These are phyloP conservation scores for Tolypocladium paradoxum DNA, from an alignment of 2,329 filamentous ascomycete species.

Conservation along the genomic window DNA sequence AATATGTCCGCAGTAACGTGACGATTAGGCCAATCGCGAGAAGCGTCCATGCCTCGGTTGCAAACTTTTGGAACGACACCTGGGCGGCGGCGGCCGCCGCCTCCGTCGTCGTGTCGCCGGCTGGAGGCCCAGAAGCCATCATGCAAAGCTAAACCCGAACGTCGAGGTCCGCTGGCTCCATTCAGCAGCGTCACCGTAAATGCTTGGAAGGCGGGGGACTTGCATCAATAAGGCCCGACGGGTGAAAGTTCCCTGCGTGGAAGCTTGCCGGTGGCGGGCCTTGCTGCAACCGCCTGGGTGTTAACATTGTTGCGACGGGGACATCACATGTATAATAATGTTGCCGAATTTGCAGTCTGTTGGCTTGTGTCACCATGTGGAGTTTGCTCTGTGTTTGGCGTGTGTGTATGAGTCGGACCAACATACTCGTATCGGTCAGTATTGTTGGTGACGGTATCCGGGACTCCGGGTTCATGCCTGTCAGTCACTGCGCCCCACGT, in stretches of 20 bases:
- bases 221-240: no score
- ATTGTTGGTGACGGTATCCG: no score
- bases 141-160: background rate
- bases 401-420: no score
- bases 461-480: background rate
- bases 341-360: background rate
- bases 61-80: slow-evolving; percentile 13
- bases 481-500: background rate
- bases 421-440: no score
- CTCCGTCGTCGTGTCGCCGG: slow-evolving; percentile 8
- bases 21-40: slow-evolving; percentile 36
- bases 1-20: slow-evolving; percentile 38
- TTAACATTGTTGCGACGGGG: background rate
- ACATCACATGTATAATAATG: background rate
- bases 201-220: background rate
- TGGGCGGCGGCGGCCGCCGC: slow-evolving; percentile 12
- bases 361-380: background rate
- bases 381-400: background rate
- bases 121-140: background rate
- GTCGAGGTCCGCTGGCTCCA: background rate
- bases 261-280: background rate
- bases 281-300: background rate
- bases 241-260: background rate
- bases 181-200: background rate
- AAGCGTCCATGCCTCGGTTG: slow-evolving; percentile 28